phyloP scores from a whole-genome alignment of 331 rosid species.

The Quercus lobata region DNA sequence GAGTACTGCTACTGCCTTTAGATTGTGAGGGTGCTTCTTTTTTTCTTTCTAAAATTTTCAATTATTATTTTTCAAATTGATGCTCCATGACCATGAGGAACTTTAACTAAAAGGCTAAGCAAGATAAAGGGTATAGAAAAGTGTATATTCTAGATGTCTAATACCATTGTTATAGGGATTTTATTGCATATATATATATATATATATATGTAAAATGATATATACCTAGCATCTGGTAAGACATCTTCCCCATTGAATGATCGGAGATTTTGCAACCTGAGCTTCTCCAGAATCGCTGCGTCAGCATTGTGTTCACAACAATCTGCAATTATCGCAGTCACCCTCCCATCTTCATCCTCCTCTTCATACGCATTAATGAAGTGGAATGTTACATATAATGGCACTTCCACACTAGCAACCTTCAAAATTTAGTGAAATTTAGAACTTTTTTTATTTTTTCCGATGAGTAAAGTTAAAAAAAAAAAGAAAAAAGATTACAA shows the following conservation, averaged over 20 bases:
- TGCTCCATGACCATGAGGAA: neutral
- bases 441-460: neutral
- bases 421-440: slow-evolving; percentile 15
- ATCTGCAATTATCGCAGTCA: slow-evolving; percentile 60
- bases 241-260: slow-evolving; percentile 48
- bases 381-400: slow-evolving; percentile 78
- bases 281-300: slow-evolving; percentile 57
- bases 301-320: slow-evolving; percentile 89
- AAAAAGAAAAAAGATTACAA: neutral
- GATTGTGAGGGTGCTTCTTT: no score
- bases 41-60: no score
- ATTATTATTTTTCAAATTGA: neutral
- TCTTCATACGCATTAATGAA: slow-evolving; percentile 93
- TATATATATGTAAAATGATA: neutral
- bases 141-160: no score
- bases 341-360: slow-evolving; percentile 77
- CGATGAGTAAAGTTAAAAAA: no score
- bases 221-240: slow-evolving; percentile 82
- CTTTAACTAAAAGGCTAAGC: neutral
- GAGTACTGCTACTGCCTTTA: no score
- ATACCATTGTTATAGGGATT: no score
- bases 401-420: slow-evolving; percentile 94
- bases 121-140: no score
- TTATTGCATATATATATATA: neutral
- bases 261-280: slow-evolving; percentile 66